Evolutionary conservation across 176 grass and related monocot species (phyloP), one percentile per base, ranked within the genome.

Genomic region (Musa acuminata): DNA sequence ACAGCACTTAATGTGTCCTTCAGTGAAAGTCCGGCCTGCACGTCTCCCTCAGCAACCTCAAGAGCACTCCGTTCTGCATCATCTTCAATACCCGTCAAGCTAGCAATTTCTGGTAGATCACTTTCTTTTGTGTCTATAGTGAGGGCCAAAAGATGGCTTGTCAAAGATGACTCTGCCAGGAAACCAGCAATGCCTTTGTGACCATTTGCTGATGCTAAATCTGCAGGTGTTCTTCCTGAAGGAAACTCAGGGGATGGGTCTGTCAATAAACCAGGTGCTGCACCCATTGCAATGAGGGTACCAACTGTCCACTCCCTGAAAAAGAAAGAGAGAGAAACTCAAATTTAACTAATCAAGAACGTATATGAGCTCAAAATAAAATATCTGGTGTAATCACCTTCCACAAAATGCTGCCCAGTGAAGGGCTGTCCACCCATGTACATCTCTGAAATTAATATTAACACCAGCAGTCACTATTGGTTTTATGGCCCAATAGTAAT

Each of bases 171-270:
- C 66, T 99, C 96, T 58, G 96, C 96, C 80, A 99, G 91, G 75
- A 95, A 99, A 67, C 96, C 96, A 3, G 86, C 91, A 54, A 99
- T 95, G 67, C 96, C 96, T 80, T 99, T 99, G 81, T 99, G 81
- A 73, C 86, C 91, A 83, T 89, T 99, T 81, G 89, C 79, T 79
- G 96, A 99, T 82, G 96, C 91, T 80, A 99, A 84, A 91, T 99
- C 96, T 75, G 96, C 91, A 54, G 96, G 81, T 27, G 96, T 91
- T 89, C 88, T 89, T 87, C 91, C 96, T 75, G 82, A 82, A 84
- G 81, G 71, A 73, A 89, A 91, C 72, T 95, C 86, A 65, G 77
- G 81, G 78, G 91, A 95, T 71, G 96, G 91, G 78, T 99, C 96
- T 71, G 91, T 95, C 77, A 99, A 91, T 64, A 72, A 60, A 69